A percentile compares a stretch with the other conserved stretches of the same genome.
Conservation (phyloP, 164 flowering plant species). For the Paratinospora sagittata region DNA sequence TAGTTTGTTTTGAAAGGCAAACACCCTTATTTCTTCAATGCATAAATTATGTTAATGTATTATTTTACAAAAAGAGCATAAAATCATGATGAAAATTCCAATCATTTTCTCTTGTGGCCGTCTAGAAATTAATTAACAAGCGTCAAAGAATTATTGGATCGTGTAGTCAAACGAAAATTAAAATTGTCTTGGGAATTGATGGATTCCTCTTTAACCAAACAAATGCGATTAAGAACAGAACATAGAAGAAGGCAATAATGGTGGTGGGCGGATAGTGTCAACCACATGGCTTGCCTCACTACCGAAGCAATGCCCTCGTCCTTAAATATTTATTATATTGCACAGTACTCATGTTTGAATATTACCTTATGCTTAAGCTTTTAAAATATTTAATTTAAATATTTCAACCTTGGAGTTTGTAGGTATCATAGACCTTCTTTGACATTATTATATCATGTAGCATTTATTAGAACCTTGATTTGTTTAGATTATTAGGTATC, state of each 20-base stretch:
- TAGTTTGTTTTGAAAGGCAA: too few species aligned
- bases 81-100: not conserved
- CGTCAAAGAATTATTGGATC: not conserved
- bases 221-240: not conserved
- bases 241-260: too few species aligned
- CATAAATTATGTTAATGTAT: too few species aligned
- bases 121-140: not conserved
- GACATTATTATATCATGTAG: not conserved
- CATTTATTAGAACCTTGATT: not conserved
- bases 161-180: not conserved
- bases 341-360: too few species aligned
- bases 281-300: not conserved
- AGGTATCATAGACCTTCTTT: not conserved
- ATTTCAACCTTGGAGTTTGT: not conserved
- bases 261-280: too few species aligned
- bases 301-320: too few species aligned
- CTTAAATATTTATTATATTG: too few species aligned
- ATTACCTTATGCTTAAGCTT: not conserved
- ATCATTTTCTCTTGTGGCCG: not conserved
- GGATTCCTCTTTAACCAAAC: not conserved
- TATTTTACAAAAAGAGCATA: too few species aligned
- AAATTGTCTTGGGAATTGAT: not conserved
- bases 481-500: not conserved
- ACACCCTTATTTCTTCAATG: too few species aligned
- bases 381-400: not conserved